Conservation (phyloP, 2,329 filamentous ascomycete species). For the Monilinia aucupariae region DNA sequence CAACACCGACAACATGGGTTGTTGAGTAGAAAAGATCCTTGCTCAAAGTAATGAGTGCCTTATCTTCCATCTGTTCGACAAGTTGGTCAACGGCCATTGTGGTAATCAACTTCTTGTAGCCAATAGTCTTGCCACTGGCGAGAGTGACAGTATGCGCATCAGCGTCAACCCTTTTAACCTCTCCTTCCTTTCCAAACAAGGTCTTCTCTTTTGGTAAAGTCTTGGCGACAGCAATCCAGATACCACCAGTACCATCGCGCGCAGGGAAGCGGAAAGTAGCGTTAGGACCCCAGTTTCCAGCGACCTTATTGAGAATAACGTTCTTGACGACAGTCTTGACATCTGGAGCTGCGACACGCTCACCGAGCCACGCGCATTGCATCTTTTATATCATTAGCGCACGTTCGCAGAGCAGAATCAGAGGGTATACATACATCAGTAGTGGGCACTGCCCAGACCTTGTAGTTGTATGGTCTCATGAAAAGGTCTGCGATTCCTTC, state of each 20-base stretch:
- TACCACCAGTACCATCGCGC: slow-evolving; percentile 90
- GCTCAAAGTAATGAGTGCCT: slow-evolving; percentile 74
- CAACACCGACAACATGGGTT: slow-evolving; percentile 95
- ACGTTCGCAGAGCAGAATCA: too few relatives aligned
- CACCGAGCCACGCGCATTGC: slow-evolving; percentile 98
- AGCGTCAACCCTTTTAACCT: slow-evolving; percentile 82
- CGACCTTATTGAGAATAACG: slow-evolving; percentile 91
- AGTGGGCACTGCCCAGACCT: slow-evolving; percentile 98
- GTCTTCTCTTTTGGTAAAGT: slow-evolving; percentile 90
- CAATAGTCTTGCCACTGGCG: slow-evolving; percentile 78
- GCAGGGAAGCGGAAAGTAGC: slow-evolving; percentile 98
- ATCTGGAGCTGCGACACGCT: slow-evolving; percentile 95
- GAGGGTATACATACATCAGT: slow-evolving; percentile 65
- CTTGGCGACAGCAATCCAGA: slow-evolving; percentile 96
- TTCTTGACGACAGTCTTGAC: slow-evolving; percentile 92
- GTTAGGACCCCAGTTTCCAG: slow-evolving; percentile 97
- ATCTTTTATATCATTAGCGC: slow-evolving; percentile 54
- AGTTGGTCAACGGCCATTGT: slow-evolving; percentile 95
- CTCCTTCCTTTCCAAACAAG: slow-evolving; percentile 77
- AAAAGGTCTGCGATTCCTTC: slow-evolving; percentile 87
- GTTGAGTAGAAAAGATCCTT: slow-evolving; percentile 95
- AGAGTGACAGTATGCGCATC: slow-evolving; percentile 77
- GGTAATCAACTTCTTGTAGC: slow-evolving; percentile 87
- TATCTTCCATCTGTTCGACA: slow-evolving; percentile 79
- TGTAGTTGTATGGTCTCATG: slow-evolving; percentile 99